Percentiles rank a stretch among this genome's conserved stretches.
Evolutionary conservation across 148 eudicot species (phyloP).

Genomic region (Selenicereus undatus): DNA sequence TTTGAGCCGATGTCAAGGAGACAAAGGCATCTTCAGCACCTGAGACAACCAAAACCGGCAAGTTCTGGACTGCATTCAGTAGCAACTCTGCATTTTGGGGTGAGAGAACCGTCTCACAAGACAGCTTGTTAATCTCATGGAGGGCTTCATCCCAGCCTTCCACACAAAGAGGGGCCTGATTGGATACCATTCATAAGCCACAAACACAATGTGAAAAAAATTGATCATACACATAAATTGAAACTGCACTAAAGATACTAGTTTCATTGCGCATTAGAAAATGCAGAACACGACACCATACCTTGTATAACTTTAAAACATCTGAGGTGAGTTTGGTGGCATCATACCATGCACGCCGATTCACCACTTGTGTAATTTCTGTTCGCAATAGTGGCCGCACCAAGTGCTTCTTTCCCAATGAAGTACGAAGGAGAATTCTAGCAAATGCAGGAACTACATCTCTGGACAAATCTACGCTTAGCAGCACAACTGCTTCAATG

Average conservation of each 20-base stretch:
- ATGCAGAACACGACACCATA: slow-evolving; percentile 23
- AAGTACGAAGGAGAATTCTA: slow-evolving; percentile 80
- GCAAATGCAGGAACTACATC: slow-evolving; percentile 94
- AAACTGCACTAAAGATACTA: neutral
- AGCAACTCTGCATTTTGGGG: slow-evolving; percentile 53
- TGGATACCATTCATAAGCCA: slow-evolving; percentile 8
- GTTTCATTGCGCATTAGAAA: neutral
- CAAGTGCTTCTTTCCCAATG: slow-evolving; percentile 85
- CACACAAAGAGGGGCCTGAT: slow-evolving; percentile 77
- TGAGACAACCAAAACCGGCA: slow-evolving; percentile 74
- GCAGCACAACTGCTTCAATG: slow-evolving; percentile 72
- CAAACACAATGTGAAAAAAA: neutral
- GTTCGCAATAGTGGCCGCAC: slow-evolving; percentile 83
- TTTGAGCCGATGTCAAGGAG: slow-evolving; percentile 68
- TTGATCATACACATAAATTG: too few species aligned
- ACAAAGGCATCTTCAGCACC: slow-evolving; percentile 95
- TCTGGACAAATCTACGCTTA: slow-evolving; percentile 77
- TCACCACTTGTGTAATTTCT: slow-evolving; percentile 90
- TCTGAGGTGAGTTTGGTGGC: slow-evolving; percentile 86
- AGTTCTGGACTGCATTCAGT: slow-evolving; percentile 56
- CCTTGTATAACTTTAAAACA: slow-evolving; percentile 85
- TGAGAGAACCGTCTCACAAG: slow-evolving; percentile 72
- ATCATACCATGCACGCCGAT: slow-evolving; percentile 96
- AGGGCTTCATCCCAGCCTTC: slow-evolving; percentile 99
- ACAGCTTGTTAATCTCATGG: slow-evolving; percentile 83